Evolutionary conservation across 1,284 basidiomycete species (phyloP).

Genomic region (Boletus semigastroideus): DNA sequence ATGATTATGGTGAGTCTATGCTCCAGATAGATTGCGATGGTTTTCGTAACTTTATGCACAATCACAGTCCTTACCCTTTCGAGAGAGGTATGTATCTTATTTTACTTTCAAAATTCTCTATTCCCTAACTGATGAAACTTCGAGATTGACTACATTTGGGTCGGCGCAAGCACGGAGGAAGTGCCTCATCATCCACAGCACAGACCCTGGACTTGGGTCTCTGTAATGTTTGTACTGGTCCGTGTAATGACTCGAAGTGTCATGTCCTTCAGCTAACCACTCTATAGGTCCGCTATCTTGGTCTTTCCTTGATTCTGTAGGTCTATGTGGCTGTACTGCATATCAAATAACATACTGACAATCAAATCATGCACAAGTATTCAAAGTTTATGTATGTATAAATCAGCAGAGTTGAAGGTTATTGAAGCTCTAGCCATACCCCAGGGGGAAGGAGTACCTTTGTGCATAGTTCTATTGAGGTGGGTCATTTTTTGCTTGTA

Average conservation of each 20-base stretch:
- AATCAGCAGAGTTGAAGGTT: accelerated
- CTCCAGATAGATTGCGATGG: neutral
- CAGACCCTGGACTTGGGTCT: conserved; percentile 9
- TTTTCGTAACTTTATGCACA: too few relatives aligned
- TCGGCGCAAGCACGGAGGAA: neutral
- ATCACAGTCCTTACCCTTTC: neutral
- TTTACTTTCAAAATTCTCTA: neutral
- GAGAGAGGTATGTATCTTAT: neutral
- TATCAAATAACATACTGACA: neutral
- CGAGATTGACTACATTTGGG: conserved; percentile 15
- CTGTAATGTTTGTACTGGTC: conserved; percentile 8
- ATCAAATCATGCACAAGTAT: neutral
- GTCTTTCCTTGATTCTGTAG: conserved; percentile 6
- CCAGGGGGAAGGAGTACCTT: neutral
- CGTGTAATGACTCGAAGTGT: neutral
- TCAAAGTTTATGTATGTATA: neutral
- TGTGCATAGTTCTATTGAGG: neutral
- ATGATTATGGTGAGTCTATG: conserved; percentile 7
- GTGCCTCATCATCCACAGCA: neutral
- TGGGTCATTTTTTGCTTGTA: neutral
- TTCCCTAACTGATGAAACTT: neutral
- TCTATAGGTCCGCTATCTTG: conserved; percentile 11
- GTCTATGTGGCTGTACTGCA: neutral
- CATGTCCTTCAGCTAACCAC: neutral
- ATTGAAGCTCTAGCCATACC: neutral